Conservation (phyloP, 208 protist species). For the Entamoeba dispar region DNA sequence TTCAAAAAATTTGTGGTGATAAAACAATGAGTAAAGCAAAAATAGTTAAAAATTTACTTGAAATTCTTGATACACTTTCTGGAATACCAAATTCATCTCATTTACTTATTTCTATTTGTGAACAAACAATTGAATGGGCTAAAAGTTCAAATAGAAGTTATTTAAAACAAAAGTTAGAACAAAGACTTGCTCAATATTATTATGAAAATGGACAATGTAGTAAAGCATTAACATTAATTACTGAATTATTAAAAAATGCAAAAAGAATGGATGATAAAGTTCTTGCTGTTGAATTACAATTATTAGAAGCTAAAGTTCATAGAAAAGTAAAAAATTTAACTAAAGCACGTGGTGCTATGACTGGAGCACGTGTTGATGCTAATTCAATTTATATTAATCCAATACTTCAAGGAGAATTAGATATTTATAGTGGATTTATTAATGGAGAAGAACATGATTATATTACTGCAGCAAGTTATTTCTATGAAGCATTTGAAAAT, state of each 20-base stretch:
- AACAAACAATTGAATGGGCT: slow-evolving; percentile 16
- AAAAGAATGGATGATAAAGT: slow-evolving; percentile 15
- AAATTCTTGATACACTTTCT: background rate
- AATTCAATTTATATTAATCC: slow-evolving; percentile 17
- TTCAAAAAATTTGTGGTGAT: background rate
- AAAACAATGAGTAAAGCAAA: background rate
- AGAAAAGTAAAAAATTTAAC: background rate
- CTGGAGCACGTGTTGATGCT: slow-evolving; percentile 3
- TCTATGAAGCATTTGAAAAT: slow-evolving; percentile 8
- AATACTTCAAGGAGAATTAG: slow-evolving; percentile 1
- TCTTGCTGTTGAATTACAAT: slow-evolving; percentile 15
- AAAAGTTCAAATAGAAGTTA: background rate
- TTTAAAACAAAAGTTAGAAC: slow-evolving; percentile 3
- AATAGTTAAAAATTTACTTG: background rate
- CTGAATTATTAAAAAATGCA: slow-evolving; percentile 12
- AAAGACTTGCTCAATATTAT: background rate
- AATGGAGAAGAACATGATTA: slow-evolving; percentile 9
- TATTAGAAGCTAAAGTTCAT: slow-evolving; percentile 10
- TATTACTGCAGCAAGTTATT: slow-evolving; percentile 6
- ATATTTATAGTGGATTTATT: slow-evolving; percentile 6
- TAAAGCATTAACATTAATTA: background rate
- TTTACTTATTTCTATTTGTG: background rate
- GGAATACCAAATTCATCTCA: background rate
- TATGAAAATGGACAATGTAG: background rate
- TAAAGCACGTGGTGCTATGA: slow-evolving; percentile 5